phyloP scores from a whole-genome alignment of 371 early-diverging fungal genomes.

The Lichtheimia corymbifera region DNA sequence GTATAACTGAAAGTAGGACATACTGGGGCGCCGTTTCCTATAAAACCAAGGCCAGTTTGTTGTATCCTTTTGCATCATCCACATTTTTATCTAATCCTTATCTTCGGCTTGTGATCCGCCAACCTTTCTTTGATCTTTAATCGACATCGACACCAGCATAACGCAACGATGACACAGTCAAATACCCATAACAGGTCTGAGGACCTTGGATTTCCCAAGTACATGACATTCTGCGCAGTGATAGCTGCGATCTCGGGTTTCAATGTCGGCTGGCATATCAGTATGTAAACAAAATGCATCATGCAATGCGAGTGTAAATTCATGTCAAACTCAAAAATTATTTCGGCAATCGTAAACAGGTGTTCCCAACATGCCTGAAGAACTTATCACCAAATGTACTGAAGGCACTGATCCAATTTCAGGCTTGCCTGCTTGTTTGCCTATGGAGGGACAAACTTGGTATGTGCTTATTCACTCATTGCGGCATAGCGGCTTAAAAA shows the following conservation, averaged over 20 bases:
- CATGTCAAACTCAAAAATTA: neutral
- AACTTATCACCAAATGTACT: conserved; percentile 36
- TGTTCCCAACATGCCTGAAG: conserved; percentile 51
- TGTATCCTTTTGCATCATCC: neutral
- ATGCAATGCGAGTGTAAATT: neutral
- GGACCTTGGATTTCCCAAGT: conserved; percentile 9
- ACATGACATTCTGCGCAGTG: conserved; percentile 13
- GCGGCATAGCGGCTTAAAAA: too few species aligned
- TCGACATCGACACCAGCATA: neutral
- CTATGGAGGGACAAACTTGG: conserved; percentile 42
- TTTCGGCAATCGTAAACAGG: conserved; percentile 19
- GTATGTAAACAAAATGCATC: conserved; percentile 3
- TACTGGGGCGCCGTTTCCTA: neutral
- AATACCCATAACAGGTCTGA: conserved; percentile 6
- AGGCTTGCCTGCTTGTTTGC: conserved; percentile 42
- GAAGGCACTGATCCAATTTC: conserved; percentile 23
- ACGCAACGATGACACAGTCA: neutral
- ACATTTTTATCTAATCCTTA: neutral
- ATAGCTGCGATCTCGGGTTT: conserved; percentile 18
- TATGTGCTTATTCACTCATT: neutral
- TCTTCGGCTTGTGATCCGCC: conserved; percentile 6
- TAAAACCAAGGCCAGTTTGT: conserved; percentile 2
- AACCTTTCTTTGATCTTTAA: neutral
- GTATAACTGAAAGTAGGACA: neutral
- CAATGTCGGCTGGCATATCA: conserved; percentile 21